Conservation (phyloP, 305 asterid genomes). For the Rubia occidens region DNA sequence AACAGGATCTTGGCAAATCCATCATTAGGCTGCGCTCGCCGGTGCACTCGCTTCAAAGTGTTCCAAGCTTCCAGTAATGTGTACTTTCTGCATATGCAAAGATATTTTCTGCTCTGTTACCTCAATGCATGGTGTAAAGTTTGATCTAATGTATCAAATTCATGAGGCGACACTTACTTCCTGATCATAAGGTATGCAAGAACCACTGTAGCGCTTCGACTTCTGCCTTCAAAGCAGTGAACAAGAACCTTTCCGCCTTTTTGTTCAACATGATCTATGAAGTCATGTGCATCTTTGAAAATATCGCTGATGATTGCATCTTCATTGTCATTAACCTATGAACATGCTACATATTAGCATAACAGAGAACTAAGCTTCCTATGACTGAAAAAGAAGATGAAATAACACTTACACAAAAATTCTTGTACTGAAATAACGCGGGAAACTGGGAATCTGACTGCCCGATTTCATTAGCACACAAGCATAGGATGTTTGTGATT, state of each 20-base stretch:
- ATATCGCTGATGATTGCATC: conserved; percentile 62
- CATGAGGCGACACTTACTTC: conserved; percentile 44
- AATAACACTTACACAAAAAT: conserved; percentile 61
- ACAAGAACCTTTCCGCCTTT: conserved; percentile 79
- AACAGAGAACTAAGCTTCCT: background rate
- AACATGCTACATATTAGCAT: conserved; percentile 12
- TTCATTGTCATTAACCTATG: conserved; percentile 70
- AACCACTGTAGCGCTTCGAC: conserved; percentile 86
- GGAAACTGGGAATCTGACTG: conserved; percentile 94
- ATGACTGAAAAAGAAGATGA: background rate
- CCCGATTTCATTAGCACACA: conserved; percentile 92
- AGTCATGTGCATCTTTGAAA: conserved; percentile 84
- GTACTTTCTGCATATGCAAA: conserved; percentile 44
- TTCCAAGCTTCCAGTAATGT: conserved; percentile 81
- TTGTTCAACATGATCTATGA: conserved; percentile 63
- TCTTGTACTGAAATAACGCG: conserved; percentile 64
- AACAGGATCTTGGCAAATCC: conserved; percentile 79
- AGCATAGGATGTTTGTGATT: conserved; percentile 77
- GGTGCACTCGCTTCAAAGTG: conserved; percentile 63
- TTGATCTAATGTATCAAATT: background rate
- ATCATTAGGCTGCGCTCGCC: conserved; percentile 93
- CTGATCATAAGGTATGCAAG: conserved; percentile 78
- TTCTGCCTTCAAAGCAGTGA: conserved; percentile 97
- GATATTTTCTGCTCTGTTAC: background rate
- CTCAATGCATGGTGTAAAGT: background rate